Base-by-base conservation (phyloP, 495 filamentous ascomycete species). In the Xanthoparmelia taractica region DNA sequence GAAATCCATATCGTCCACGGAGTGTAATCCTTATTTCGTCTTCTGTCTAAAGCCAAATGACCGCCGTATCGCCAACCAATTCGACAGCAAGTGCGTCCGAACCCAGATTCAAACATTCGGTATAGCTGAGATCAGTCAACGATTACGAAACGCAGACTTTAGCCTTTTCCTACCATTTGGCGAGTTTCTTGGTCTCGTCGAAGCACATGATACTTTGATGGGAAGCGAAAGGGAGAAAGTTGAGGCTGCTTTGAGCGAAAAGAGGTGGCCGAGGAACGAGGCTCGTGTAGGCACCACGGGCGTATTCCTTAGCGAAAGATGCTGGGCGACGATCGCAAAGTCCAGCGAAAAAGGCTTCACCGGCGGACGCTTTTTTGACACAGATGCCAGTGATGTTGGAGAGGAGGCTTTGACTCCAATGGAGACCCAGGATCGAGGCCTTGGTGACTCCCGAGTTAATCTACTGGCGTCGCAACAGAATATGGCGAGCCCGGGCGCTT, bases 11-110 rank as follows among this genome's bases (percentile, higher is more conserved):
- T 89, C 84, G 38, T 85, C 89, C 11, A 78, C 85, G 11, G 90
- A 90, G 69, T 85, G 90, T 13, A 98, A 97, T 70, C 84, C 89
- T 18, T 98, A 97, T 71, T 97, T 97, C 69, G 84, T 98, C 34
- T 96, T 98, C 76, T 97, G 94, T 68, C 78, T 98, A 58, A 97
- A 98, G 74, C 94, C 94, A 11, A 98, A 98, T 70, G 94, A 97
- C 74, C 84, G 94, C 25, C 87, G 93, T 33, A 98, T 98, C 66
- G 93, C 94, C 58, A 97, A 98, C 66, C 94, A 97, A 72, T 97
- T 97, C 67, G 94, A 98, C 73, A 96, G 91, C 79, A 97, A 98
- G 74, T 97, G 92, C 71, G 94, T 98, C 31, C 85, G 94, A 20
- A 87, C 87, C 37, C 94, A 98, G 75, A 83, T 98, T 7, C 92